Conservation (phyloP, 2,329 filamentous ascomycete species). For the Ophiostoma populinum region DNA sequence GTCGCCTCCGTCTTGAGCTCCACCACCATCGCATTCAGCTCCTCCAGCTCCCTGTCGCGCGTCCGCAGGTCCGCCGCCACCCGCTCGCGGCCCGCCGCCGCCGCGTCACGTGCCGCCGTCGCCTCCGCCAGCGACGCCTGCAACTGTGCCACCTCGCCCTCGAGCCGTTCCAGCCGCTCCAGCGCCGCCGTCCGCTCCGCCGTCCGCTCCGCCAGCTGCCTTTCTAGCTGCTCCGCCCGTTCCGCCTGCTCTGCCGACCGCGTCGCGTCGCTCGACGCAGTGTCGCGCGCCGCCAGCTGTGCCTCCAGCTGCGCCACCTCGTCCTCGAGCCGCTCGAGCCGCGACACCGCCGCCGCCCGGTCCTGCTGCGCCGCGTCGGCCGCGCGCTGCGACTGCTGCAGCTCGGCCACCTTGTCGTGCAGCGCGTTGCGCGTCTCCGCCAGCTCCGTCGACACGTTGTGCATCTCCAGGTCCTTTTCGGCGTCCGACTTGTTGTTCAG, state of each 20-base stretch:
- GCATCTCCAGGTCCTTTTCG: slow-evolving; percentile 48
- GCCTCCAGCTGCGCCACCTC: slow-evolving; percentile 10
- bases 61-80: slow-evolving; percentile 28
- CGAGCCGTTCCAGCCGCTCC: slow-evolving; percentile 15
- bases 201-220: slow-evolving; percentile 10
- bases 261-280: slow-evolving; percentile 5
- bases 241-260: slow-evolving; percentile 12
- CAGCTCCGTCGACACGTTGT: slow-evolving; percentile 38
- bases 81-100: slow-evolving; percentile 14
- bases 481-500: slow-evolving; percentile 75
- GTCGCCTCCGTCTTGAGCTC: slow-evolving; percentile 46
- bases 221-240: too few species aligned
- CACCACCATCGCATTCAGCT: slow-evolving; percentile 32
- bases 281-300: slow-evolving; percentile 7
- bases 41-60: slow-evolving; percentile 33
- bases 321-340: slow-evolving; percentile 24
- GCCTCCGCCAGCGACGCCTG: slow-evolving; percentile 18
- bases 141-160: slow-evolving; percentile 22
- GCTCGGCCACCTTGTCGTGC: slow-evolving; percentile 36
- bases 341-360: slow-evolving; percentile 28
- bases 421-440: slow-evolving; percentile 44
- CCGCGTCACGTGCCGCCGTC: slow-evolving; percentile 16
- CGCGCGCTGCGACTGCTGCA: slow-evolving; percentile 23
- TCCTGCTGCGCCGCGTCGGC: slow-evolving; percentile 27
- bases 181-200: slow-evolving; percentile 20